Percentiles rank a stretch among this genome's conserved stretches.
These are phyloP conservation scores for Akanthomyces dipterigenus DNA, from an alignment of 2,329 filamentous ascomycete genomes.

Conservation along the genomic window DNA sequence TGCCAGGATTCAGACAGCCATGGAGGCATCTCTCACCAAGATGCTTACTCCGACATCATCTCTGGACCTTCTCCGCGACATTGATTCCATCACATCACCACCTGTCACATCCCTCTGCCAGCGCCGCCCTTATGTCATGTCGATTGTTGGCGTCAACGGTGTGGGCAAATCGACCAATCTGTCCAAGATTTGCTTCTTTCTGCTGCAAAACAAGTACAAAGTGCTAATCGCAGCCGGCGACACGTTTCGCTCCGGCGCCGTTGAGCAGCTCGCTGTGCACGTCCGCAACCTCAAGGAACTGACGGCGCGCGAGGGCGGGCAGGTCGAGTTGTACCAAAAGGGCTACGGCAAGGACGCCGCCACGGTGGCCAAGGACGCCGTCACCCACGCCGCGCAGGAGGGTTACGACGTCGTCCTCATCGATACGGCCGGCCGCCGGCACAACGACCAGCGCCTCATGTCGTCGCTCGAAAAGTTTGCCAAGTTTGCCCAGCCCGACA, in stretches of 20 bases:
- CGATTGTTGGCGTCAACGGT: slow-evolving; percentile 95
- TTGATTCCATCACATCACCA: slow-evolving; percentile 68
- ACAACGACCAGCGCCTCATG: slow-evolving; percentile 96
- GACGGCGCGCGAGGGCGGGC: slow-evolving; percentile 70
- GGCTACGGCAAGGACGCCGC: slow-evolving; percentile 98
- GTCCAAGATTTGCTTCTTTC: slow-evolving; percentile 96
- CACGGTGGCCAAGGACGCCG: slow-evolving; percentile 88
- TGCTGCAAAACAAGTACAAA: slow-evolving; percentile 94
- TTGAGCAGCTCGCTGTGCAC: slow-evolving; percentile 94
- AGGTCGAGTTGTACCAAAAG: slow-evolving; percentile 90
- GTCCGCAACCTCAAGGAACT: slow-evolving; percentile 90
- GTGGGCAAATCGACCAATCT: slow-evolving; percentile 98
- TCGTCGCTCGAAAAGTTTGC: slow-evolving; percentile 95
- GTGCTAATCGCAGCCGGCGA: slow-evolving; percentile 92
- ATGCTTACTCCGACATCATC: slow-evolving; percentile 95
- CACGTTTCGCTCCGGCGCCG: slow-evolving; percentile 93
- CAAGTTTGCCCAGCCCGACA: slow-evolving; percentile 91
- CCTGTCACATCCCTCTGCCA: slow-evolving; percentile 55
- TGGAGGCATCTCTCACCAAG: slow-evolving; percentile 87
- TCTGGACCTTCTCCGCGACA: slow-evolving; percentile 88
- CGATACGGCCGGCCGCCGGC: slow-evolving; percentile 87
- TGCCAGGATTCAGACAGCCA: slow-evolving; percentile 73
- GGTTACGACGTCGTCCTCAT: slow-evolving; percentile 92
- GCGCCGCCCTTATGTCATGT: slow-evolving; percentile 87
- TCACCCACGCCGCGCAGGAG: slow-evolving; percentile 67